Conservation (phyloP, 2,329 filamentous ascomycete species). For the Iodosphaeria phyllophila region DNA sequence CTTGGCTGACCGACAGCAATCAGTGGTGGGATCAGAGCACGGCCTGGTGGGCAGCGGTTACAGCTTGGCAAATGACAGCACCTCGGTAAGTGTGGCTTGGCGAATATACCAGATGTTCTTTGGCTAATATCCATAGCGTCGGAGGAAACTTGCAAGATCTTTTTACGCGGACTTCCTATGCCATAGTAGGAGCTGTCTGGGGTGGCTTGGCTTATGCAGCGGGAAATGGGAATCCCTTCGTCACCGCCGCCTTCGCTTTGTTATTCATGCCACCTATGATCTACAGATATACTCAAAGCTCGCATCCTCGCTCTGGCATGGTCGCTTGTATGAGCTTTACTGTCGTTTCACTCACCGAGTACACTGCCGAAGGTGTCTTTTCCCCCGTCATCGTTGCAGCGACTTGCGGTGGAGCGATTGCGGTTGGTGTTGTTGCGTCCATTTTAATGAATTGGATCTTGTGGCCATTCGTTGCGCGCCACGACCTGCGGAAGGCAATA, state of each 20-base stretch:
- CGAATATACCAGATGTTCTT: no score
- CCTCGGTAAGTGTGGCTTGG: slow-evolving; percentile 17
- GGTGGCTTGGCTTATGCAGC: slow-evolving; percentile 31
- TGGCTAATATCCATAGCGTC: slow-evolving; percentile 15
- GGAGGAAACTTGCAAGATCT: slow-evolving; percentile 40
- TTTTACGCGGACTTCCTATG: slow-evolving; percentile 27
- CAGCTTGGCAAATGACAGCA: slow-evolving; percentile 37
- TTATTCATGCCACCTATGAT: slow-evolving; percentile 42
- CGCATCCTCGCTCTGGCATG: slow-evolving; percentile 35
- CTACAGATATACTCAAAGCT: slow-evolving; percentile 33
- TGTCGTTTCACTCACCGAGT: slow-evolving; percentile 28
- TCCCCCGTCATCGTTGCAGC: slow-evolving; percentile 22
- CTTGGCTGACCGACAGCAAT: slow-evolving; percentile 24
- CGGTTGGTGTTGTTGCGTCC: slow-evolving; percentile 32
- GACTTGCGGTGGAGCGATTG: slow-evolving; percentile 28
- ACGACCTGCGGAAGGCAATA: slow-evolving; percentile 35
- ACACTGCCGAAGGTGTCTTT: slow-evolving; percentile 12
- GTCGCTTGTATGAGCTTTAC: slow-evolving; percentile 38
- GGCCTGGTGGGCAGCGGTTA: slow-evolving; percentile 37
- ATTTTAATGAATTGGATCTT: slow-evolving; percentile 38
- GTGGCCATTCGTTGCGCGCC: slow-evolving; percentile 42
- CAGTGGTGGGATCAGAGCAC: slow-evolving; percentile 36
- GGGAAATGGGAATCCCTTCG: slow-evolving; percentile 30
- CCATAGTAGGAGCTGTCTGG: slow-evolving; percentile 33
- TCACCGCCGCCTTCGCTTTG: slow-evolving; percentile 33